Base-by-base conservation (phyloP, 73 alveolate genomes). In the Strombidium stylifer region DNA sequence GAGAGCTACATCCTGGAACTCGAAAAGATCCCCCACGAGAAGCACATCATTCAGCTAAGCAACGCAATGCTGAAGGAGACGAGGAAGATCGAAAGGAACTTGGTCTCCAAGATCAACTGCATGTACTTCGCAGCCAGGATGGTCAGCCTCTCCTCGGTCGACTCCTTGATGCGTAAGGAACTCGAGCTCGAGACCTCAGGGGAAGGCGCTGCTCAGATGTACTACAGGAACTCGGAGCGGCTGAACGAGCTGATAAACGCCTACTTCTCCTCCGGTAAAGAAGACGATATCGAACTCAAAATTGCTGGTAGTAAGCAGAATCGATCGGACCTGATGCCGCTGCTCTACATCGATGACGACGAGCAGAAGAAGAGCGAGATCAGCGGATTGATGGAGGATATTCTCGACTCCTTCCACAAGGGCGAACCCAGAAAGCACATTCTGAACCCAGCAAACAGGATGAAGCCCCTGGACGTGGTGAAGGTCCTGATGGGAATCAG, bases 71-170 rank as follows among this genome's bases (percentile, higher is more conserved):
- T 68, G 23, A 52, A 34, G 2, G 62, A 46, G 36, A 73, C 90
- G 26, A 55, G 75, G 5, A 28, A 45, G 20, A 69, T 79, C 5
- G 90, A 79, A 59, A 62, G 61, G 26, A 39, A 37, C 40, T 49
- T 56, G 55, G 48, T 65, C 30, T 23, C 45, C 26, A 79, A 79
- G 46, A 74, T 79, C 12, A 79, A 79, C 45, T 68, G 83, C 55
- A 79, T 79, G 59, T 79, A 69, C 74, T 45, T 79, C 30, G 90
- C 65, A 0, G 79, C 90, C 6, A 52, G 90, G 26, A 68, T 20
- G 18, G 61, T 79, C 16, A 25, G 73, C 14, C 39, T 58, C 45
- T 44, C 64, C 15, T 31, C 59, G 10, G 75, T 79, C 8, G 82
- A 68, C 7, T 21, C 11, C 56, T 59, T 76, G 73, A 30, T 52